phyloP scores from a whole-genome alignment of 441 rosid genomes.

The Dalechampia spathulata region DNA sequence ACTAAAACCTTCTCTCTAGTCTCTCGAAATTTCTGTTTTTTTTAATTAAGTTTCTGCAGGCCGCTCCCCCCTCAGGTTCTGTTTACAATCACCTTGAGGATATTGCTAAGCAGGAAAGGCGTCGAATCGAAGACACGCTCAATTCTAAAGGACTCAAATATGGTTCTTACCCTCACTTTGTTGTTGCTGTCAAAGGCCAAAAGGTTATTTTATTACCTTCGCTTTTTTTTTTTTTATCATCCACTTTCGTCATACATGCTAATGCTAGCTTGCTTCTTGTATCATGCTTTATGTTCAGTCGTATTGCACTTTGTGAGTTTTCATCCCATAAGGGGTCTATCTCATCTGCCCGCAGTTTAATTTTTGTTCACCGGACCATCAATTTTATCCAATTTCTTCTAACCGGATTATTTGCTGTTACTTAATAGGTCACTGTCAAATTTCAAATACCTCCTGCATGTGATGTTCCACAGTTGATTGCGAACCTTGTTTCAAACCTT shows the following conservation, averaged over 20 bases:
- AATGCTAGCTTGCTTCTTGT: no score
- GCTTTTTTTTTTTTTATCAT: not conserved
- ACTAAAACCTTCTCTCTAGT: no score
- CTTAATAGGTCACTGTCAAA: slow-evolving; percentile 56
- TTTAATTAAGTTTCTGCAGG: no score
- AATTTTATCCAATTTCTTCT: slow-evolving; percentile 5
- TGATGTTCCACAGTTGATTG: slow-evolving; percentile 73
- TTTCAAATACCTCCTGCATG: slow-evolving; percentile 72
- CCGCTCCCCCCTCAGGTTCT: slow-evolving; percentile 43
- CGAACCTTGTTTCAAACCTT: slow-evolving; percentile 69
- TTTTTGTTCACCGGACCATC: no score
- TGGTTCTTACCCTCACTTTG: slow-evolving; percentile 66
- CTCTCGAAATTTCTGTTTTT: no score
- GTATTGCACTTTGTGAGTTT: no score
- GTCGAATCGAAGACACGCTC: slow-evolving; percentile 52
- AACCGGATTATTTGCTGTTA: not conserved
- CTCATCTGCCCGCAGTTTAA: no score
- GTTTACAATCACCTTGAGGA: slow-evolving; percentile 48
- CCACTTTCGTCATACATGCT: no score
- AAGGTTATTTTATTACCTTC: slow-evolving; percentile 38
- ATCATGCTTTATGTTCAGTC: no score
- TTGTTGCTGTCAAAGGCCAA: slow-evolving; percentile 77
- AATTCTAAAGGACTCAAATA: slow-evolving; percentile 41
- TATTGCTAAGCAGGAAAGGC: slow-evolving; percentile 61
- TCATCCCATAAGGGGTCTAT: no score